phyloP scores from a whole-genome alignment of 176 grass and related monocot genomes.

The Rhynchospora pubera region DNA sequence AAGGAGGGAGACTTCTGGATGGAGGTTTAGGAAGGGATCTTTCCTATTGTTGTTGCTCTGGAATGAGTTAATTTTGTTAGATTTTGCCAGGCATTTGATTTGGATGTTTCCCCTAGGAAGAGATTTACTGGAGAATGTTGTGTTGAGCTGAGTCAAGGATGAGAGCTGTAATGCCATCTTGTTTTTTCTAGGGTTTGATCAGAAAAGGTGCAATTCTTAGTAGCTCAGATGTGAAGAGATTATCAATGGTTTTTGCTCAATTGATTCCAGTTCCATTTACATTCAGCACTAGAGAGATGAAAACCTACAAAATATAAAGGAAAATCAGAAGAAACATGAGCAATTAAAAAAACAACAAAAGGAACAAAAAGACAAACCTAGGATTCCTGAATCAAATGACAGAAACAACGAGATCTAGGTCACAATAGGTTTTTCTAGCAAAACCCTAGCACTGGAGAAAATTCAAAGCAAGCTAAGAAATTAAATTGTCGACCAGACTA shows the following conservation, averaged over 20 bases:
- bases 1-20: constrained; percentile 74
- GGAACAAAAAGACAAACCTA: constrained; percentile 5
- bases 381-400: not conserved
- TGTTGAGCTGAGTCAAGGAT: constrained; percentile 42
- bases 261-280: not conserved
- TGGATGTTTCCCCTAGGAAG: not conserved
- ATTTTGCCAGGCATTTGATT: constrained; percentile 12
- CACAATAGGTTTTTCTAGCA: not conserved
- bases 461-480: not conserved
- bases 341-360: not conserved
- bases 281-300: not conserved
- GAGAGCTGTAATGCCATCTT: constrained; percentile 54
- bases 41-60: constrained; percentile 30
- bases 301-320: not conserved
- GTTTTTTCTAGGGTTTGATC: not conserved
- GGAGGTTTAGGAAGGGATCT: constrained; percentile 66
- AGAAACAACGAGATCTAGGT: not conserved
- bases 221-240: constrained; percentile 1
- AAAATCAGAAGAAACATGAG: not conserved
- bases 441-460: not conserved
- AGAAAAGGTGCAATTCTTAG: not conserved
- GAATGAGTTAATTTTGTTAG: constrained; percentile 20
- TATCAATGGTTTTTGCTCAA: not conserved
- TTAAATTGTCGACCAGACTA: not conserved
- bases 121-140: constrained; percentile 7